Base-by-base conservation (phyloP, 1,284 basidiomycete genomes). In the Calocybe gambosa region DNA sequence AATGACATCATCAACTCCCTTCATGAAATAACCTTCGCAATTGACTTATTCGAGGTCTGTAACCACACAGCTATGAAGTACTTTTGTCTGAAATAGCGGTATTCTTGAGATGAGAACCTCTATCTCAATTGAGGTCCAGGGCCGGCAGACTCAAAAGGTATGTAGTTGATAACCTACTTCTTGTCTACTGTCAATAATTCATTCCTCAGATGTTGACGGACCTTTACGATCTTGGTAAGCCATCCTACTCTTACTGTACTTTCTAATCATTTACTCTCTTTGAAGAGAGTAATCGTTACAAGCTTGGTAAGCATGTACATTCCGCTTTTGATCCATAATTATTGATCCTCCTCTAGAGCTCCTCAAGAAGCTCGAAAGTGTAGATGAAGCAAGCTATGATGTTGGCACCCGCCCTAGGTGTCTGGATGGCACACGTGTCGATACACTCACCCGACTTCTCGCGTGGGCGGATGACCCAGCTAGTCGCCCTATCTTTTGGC, bases 401-500 rank as follows among this genome's bases (percentile, higher is more conserved):
- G 3, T 12, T 8, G 29, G 29, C 29, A 8, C 29, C 29, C 29
- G 29, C 25, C 5, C 5, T 4, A 26, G 12, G 16, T 41, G 33
- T 16, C 18, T 49, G 10, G 9, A 15, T 16, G 43, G 35, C 9
- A 45, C 39, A 23, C 47, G 43, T 12, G 19, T 39, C 6, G 33
- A 45, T 16, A 38, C 42, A 2, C 39, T 55, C 8, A n/a, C 20
- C 5, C 35, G 42, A 5, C 41, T 55, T n/a, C 35, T 45, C n/a
- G 19, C 21, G 10, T 56, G 52, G 52, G 45, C 49, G 8, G 20
- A 25, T 7, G 46, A 56, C 23, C 45, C 44, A n/a, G 15, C 13
- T 1, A 28, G 39, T 8, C 33, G 13, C 6, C 28, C 33, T 4
- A 46, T 56, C n/a, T 54, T 48, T 40, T 58, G 56, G 58, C 45